Evolutionary conservation across 768 basidiomycete species (phyloP), one percentile per base, ranked within the genome.

Genomic region (Pleurotus tuoliensis): DNA sequence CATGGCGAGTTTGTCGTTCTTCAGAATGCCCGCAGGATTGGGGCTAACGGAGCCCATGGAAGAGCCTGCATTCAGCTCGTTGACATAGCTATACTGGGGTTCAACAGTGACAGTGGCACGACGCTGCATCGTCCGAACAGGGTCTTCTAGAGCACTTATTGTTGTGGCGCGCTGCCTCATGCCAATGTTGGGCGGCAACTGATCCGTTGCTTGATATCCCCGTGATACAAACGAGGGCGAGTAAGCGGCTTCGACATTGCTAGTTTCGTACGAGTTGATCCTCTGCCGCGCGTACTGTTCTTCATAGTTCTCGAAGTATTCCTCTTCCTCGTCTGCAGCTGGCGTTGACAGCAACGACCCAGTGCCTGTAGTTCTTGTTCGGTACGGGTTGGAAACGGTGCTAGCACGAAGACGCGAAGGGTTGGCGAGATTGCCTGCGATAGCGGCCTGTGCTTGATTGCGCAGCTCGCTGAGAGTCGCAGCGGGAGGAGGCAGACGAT

Each of bases 301-400:
- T 55, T 84, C 81, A 59, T 84, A 82, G 61, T 77, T 75, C 56
- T 87, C 83, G 61, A 81, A 81, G 64, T 89, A 88, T 61, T 83
- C 79, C 49, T 92, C 90, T 51, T 90, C 87, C 51, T 92, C 90
- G 15, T 90, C 87, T 58, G 86, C 83, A 43, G 81, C 76, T 1
- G 87, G 82, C 2, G 87, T 83, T 13, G 83, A 69, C 40, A 91
- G 73, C 58, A 90, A 75, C 3, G 88, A 86, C 41, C 76, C 75
- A n/a, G 78, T 71, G 15, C 75, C 76, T 47, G 83, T 77, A 56
- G 87, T 76, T 60, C 88, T 78, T 53, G 78, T 75, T 59, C 91
- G 84, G 69, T 94, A 94, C n/a, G 93, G 91, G 67, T 92, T 89
- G 11, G 94, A 96, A 13, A 98, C 94, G 1, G 94, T 98, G 65